Percentiles rank a stretch among this genome's conserved stretches.
These are phyloP conservation scores for Alternaria atra DNA, from an alignment of 2,329 filamentous ascomycete genomes.

Conservation along the genomic window DNA sequence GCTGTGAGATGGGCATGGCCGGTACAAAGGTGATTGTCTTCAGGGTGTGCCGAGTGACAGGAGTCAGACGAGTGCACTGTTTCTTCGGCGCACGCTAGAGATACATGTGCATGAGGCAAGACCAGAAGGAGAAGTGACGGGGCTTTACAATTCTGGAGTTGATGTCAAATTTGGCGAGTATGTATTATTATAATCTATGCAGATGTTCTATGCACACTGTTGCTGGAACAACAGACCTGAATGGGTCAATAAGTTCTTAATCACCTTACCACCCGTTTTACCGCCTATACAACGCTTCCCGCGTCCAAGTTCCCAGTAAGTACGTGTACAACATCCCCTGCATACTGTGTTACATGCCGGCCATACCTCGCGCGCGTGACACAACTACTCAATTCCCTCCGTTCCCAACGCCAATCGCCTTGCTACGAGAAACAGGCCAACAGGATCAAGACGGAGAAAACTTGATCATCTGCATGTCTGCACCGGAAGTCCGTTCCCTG, in stretches of 20 bases:
- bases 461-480: background rate
- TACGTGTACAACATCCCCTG: background rate
- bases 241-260: background rate
- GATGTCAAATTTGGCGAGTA: background rate
- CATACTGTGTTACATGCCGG: background rate
- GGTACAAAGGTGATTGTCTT: background rate
- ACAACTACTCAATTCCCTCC: background rate
- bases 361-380: background rate
- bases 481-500: background rate
- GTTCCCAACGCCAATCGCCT: background rate
- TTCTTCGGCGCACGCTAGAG: background rate
- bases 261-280: background rate
- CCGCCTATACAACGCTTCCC: too few species aligned
- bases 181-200: conserved; percentile 1
- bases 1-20: background rate
- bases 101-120: background rate
- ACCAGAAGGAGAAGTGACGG: background rate
- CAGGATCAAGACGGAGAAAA: background rate
- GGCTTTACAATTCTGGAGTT: background rate
- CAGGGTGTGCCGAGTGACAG: background rate
- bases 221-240: background rate
- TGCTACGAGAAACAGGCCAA: background rate
- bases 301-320: too few species aligned
- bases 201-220: background rate
- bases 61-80: background rate